A percentile compares a stretch with the other conserved stretches of the same genome.
These are phyloP conservation scores for Paraphoma sp. DNA, from an alignment of 2,329 filamentous ascomycete genomes.

Conservation along the genomic window DNA sequence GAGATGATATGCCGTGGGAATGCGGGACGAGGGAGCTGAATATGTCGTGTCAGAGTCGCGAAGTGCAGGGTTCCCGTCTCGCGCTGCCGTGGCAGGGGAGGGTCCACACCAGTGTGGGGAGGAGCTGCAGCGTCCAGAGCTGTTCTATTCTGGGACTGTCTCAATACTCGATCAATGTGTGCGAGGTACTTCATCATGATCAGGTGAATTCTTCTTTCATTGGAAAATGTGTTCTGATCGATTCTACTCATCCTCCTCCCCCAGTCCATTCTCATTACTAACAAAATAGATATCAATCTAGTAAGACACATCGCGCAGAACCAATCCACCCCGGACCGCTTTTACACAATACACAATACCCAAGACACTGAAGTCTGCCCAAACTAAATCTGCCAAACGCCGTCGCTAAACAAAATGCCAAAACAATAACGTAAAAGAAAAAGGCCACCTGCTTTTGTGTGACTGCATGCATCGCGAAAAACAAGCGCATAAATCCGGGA, in stretches of 20 bases:
- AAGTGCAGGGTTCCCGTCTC: not conserved
- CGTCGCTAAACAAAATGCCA: slow-evolving; percentile 27
- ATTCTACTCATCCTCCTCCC: not conserved
- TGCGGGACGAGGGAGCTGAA: not conserved
- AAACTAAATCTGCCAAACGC: slow-evolving; percentile 21
- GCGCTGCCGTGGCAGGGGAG: no score
- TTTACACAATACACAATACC: slow-evolving; percentile 2
- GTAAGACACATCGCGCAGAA: slow-evolving; percentile 1
- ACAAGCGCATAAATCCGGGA: not conserved
- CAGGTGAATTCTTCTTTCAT: no score
- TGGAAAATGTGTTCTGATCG: no score
- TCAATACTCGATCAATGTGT: no score
- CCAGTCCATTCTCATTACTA: slow-evolving; percentile 2
- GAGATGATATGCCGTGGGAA: not conserved
- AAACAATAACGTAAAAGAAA: not conserved
- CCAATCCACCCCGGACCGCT: not conserved
- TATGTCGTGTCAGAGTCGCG: not conserved
- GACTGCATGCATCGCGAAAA: not conserved
- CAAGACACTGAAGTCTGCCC: slow-evolving; percentile 2
- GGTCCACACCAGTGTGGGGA: no score
- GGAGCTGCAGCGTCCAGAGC: no score
- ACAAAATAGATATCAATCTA: slow-evolving; percentile 7
- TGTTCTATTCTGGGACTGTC: no score
- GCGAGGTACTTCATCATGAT: no score
- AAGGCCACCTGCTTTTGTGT: not conserved